Base-by-base conservation (phyloP, 164 flowering plant genomes). In the Stephania cephalantha region DNA sequence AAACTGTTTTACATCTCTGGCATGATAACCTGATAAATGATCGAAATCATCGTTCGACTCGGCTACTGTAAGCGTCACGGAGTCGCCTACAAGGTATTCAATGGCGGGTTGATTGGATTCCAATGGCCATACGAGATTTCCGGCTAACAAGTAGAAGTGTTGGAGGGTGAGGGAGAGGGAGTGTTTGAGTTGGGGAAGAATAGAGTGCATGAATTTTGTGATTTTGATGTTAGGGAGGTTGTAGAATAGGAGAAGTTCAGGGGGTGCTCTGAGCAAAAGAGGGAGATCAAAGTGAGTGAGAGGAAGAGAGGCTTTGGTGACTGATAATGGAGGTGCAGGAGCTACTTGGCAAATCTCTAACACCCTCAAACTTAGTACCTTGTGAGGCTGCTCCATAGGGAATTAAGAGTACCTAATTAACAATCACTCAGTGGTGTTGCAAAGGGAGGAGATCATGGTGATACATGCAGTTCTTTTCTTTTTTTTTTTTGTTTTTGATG, bases 141-240 rank as follows among this genome's bases (percentile, higher is more conserved):
- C 86, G 29, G 86, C 85, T n/a, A 85, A 70, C 1, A 89, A 64
- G 74, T 72, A 55, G 20, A 53, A 72, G 64, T 72, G 74, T 72
- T 72, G 74, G 64, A 72, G 74, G 7, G 87, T 71, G 44, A 82
- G 81, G 52, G 85, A 77, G 31, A 88, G 87, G 9, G 90, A 85
- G 69, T 68, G 48, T 50, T 77, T 82, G 72, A 87, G 81, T 7
- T 30, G 46, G 52, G 88, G 88, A 69, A 84, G 63, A 50, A 76
- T 42, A 17, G 81, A 53, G 31, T 82, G 22, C 0, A 68, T 46
- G 77, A 86, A 84, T 22, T 79, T 1, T 77, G 20, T 55, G 42
- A 70, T 58, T 35, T 35, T 77, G 87, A 74, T 68, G 20, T 15
- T 61, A 35, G 66, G n/a, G 7, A 61, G 63, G 10, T 72, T 75